These are phyloP conservation scores for Neurospora crassa DNA, from an alignment of 2,329 filamentous ascomycete genomes.

Conservation along the genomic window DNA sequence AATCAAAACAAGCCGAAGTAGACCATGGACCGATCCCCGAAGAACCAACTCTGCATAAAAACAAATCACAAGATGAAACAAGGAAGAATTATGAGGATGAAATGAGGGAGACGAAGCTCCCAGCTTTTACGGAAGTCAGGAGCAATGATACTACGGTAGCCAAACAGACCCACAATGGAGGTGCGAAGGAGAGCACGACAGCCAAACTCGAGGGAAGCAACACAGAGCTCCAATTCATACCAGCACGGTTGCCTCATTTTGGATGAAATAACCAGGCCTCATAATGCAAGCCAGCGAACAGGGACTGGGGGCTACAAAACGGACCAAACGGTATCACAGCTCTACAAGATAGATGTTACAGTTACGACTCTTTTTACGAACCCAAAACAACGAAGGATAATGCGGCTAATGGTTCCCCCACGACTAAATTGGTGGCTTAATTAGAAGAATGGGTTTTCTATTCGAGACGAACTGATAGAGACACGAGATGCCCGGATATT, in stretches of 20 bases:
- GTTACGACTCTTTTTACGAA: neutral
- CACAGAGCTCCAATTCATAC: constrained; percentile 35
- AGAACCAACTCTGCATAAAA: constrained; percentile 6
- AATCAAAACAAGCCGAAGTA: neutral
- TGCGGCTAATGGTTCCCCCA: neutral
- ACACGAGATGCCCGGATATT: neutral
- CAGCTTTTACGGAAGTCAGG: neutral
- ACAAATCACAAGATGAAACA: constrained; percentile 16
- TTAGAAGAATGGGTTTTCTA: neutral
- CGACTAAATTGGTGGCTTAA: neutral
- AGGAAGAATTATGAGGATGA: constrained; percentile 5
- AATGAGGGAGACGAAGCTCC: constrained; percentile 8
- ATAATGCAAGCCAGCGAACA: neutral
- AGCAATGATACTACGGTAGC: neutral
- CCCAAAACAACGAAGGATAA: neutral
- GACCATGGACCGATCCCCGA: neutral
- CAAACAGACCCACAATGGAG: neutral
- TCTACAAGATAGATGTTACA: neutral
- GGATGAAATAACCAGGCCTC: constrained; percentile 20
- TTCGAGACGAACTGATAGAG: neutral
- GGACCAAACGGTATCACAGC: neutral
- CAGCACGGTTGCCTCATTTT: constrained; percentile 50
- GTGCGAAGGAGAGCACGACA: constrained; percentile 6
- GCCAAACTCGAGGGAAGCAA: constrained; percentile 7
- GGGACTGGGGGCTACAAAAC: neutral